phyloP scores from a whole-genome alignment of 1,284 basidiomycete genomes.

The Rhodotorula sp. region DNA sequence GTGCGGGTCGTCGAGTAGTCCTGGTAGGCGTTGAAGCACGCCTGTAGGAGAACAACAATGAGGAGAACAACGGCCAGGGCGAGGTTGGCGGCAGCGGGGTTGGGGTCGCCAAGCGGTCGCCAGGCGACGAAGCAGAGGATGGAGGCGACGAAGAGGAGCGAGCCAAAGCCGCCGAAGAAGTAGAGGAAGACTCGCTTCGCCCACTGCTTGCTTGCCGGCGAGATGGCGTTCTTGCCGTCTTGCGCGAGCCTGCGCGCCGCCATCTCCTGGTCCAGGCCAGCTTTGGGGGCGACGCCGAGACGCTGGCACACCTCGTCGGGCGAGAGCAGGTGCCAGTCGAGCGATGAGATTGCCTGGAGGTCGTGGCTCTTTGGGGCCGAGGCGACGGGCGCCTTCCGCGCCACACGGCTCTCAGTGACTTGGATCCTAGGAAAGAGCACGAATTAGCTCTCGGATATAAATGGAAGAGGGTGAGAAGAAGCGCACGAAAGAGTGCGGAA shows the following conservation, averaged over 20 bases:
- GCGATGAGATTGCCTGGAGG: conserved; percentile 49
- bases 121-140: conserved; percentile 57
- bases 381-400: too few species aligned
- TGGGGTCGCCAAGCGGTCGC: conserved; percentile 54
- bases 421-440: conserved; percentile 4
- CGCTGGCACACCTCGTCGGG: conserved; percentile 56
- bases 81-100: conserved; percentile 55
- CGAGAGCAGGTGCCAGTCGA: conserved; percentile 58
- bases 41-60: conserved; percentile 56
- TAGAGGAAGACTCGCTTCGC: conserved; percentile 50
- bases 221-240: conserved; percentile 59
- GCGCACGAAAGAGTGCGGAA: conserved; percentile 12
- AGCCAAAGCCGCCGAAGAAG: conserved; percentile 61
- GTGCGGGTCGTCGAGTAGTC: conserved; percentile 54
- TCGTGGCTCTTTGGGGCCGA: neutral
- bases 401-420: conserved; percentile 13
- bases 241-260: conserved; percentile 54
- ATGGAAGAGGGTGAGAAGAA: neutral
- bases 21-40: conserved; percentile 58
- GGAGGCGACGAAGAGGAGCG: conserved; percentile 59
- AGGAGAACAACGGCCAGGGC: conserved; percentile 56
- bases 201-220: conserved; percentile 50
- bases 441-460: neutral
- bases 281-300: conserved; percentile 55
- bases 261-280: conserved; percentile 57